Evolutionary conservation across 78 protist genomes (phyloP), one percentile per base, ranked within the genome.

Genomic region (Dictyostelium firmibasis): DNA sequence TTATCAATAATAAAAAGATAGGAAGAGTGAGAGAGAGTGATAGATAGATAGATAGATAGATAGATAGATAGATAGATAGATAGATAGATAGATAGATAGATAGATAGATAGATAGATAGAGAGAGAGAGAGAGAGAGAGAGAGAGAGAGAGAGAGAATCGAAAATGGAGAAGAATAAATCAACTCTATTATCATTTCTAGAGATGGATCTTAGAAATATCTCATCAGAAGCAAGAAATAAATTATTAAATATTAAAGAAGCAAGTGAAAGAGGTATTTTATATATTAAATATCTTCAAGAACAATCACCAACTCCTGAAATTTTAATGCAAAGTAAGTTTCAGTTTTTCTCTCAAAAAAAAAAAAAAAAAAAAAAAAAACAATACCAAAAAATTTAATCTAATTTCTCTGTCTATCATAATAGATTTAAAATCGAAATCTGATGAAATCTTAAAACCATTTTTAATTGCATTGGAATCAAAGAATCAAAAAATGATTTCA

Each of bases 361-460:
- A 16, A 16, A 16, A 2, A 16, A 16, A 53, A 38, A 4, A 38
- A 38, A 38, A 4, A 38, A 27, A 2, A 69, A 9, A 25, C 27
- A 27, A 1, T n/a, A 6, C 0, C 76, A 69, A n/a, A 69, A 29
- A 23, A 69, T 16, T 29, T 23, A 25, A 20, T 0, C n/a, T 9
- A 35, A 35, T 74, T 74, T n/a, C 6, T 76, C 1, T 76, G 13
- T 14, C 2, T 16, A 27, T 29, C 8, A 27, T 47, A 7, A 78
- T 18, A 88, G 93, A 69, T 44, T 69, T 89, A 69, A 72, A 72
- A 72, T 64, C 83, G 31, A 89, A 85, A 41, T 85, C 92, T 33
- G 96, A 93, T 33, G 96, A 93, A 74, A 91, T 93, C 0, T 57
- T 93, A 18, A 85, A 86, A 62, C 96, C 96, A 85, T 93, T 93